Evolutionary conservation across 2,329 filamentous ascomycete genomes (phyloP), one percentile per base, ranked within the genome.

Genomic region (Fusarium piperis): DNA sequence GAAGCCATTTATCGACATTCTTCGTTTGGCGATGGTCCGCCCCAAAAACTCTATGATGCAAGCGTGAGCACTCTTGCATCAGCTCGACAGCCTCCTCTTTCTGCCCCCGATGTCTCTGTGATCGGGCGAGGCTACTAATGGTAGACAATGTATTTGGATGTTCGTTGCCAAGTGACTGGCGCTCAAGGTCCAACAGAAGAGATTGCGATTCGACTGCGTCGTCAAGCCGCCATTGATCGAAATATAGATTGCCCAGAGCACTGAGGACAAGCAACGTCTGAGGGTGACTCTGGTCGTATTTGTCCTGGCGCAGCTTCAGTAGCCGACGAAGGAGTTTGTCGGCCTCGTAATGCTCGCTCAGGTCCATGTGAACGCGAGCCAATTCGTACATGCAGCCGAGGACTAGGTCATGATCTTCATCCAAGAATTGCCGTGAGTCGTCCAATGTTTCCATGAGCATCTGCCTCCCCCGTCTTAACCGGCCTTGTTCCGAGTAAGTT

Each of bases 191-290:
- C 2, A 61, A 23, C 5, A 30, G 5, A 3, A 6, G 7, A 23
- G 26, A 32, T 4, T 2, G 5, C 4, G 11, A 5, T 23, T 41
- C 12, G 15, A 18, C 33, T 23, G 18, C 35, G 2, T 61, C 26
- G 23, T 26, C 35, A 26, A 13, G 15, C 9, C 23, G 23, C n/a
- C n/a, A n/a, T 18, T 39, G 46, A 0, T 2, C 0, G 8, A 6
- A 12, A 20, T 23, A 10, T 10, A 55, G 11, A 4, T 15, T 6
- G 1, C 15, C 41, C 4, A 28, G 30, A 28, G 3, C 1, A 4
- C 2, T 4, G 5, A 36, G 16, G 23, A 26, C 32, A 1, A 0
- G 0, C 5, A 28, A 23, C 8, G 32, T 48, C 2, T 12, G 2
- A 3, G 15, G 39, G 18, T 20, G 5, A 7, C 1, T 28, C 20